Conservation (phyloP, 1,139 yeast species). For the Hansenula lynferdii region DNA sequence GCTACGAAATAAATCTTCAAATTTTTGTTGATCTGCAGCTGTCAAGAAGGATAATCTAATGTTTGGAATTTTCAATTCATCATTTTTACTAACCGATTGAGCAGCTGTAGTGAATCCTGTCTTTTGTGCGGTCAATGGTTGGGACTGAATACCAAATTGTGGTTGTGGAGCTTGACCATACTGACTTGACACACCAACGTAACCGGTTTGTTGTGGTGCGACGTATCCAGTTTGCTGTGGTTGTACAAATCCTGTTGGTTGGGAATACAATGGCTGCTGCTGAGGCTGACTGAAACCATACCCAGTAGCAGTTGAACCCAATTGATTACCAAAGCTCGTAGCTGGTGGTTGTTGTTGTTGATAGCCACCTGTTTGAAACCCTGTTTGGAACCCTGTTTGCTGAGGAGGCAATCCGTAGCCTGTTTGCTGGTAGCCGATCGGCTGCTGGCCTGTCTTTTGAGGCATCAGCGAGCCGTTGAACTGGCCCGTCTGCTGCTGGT, state of each 20-base stretch:
- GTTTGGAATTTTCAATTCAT: slow-evolving; percentile 22
- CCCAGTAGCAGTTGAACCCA: neutral
- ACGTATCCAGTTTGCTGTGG: slow-evolving; percentile 4
- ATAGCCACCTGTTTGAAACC: too few species aligned
- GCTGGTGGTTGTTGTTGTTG: slow-evolving; percentile 4
- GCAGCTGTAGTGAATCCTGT: neutral
- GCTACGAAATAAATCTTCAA: slow-evolving; percentile 78
- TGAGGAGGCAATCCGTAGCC: slow-evolving; percentile 10
- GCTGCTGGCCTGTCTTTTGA: slow-evolving; percentile 10
- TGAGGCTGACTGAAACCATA: slow-evolving; percentile 7
- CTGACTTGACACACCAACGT: slow-evolving; percentile 1
- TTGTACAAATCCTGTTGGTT: slow-evolving; percentile 13
- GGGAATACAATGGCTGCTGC: slow-evolving; percentile 15
- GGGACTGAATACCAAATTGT: slow-evolving; percentile 9
- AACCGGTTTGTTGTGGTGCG: slow-evolving; percentile 12
- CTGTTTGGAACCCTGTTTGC: slow-evolving; percentile 13
- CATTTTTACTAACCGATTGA: slow-evolving; percentile 13
- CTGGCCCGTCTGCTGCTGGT: slow-evolving; percentile 5
- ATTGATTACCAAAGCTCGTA: slow-evolving; percentile 1
- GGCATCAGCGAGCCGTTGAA: slow-evolving; percentile 6
- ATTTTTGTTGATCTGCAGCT: slow-evolving; percentile 80
- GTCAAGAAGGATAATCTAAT: slow-evolving; percentile 74
- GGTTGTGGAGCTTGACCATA: slow-evolving; percentile 1
- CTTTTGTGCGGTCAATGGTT: slow-evolving; percentile 12
- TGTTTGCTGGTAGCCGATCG: slow-evolving; percentile 8